phyloP scores from a whole-genome alignment of 129 eudicot genomes.

The Scalesia atractyloides region DNA sequence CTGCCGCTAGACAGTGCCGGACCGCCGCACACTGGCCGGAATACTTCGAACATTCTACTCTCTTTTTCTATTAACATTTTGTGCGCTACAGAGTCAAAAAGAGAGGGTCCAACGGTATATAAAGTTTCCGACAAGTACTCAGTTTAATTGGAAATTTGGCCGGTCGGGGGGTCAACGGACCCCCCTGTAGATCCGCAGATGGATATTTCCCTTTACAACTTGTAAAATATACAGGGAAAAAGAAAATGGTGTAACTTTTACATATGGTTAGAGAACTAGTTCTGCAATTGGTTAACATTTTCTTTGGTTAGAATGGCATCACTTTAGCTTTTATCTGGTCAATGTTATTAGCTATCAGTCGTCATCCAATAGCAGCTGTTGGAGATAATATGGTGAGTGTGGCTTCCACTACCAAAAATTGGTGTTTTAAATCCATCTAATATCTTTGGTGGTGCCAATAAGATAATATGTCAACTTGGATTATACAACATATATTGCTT shows the following conservation, averaged over 20 bases:
- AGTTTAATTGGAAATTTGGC: too few relatives aligned
- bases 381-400: constrained; percentile 22
- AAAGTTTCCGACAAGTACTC: too few relatives aligned
- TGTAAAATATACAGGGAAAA: not conserved
- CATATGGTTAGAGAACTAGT: not conserved
- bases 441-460: constrained; percentile 27
- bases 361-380: constrained; percentile 8
- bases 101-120: too few relatives aligned
- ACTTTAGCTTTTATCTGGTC: not conserved
- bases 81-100: too few relatives aligned
- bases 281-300: too few relatives aligned
- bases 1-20: too few relatives aligned
- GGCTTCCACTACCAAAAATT: constrained; percentile 39
- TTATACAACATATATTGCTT: constrained; percentile 32
- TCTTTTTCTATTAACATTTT: too few relatives aligned
- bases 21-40: too few relatives aligned
- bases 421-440: constrained; percentile 38
- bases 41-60: too few relatives aligned
- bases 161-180: too few relatives aligned
- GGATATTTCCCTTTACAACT: not conserved
- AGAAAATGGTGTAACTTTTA: not conserved
- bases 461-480: constrained; percentile 42
- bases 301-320: not conserved
- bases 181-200: too few relatives aligned
- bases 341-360: constrained; percentile 4